Percentiles rank a stretch among this genome's conserved stretches.
Evolutionary conservation across 768 basidiomycete genomes (phyloP).

Genomic region (Tephrocybe sp.): DNA sequence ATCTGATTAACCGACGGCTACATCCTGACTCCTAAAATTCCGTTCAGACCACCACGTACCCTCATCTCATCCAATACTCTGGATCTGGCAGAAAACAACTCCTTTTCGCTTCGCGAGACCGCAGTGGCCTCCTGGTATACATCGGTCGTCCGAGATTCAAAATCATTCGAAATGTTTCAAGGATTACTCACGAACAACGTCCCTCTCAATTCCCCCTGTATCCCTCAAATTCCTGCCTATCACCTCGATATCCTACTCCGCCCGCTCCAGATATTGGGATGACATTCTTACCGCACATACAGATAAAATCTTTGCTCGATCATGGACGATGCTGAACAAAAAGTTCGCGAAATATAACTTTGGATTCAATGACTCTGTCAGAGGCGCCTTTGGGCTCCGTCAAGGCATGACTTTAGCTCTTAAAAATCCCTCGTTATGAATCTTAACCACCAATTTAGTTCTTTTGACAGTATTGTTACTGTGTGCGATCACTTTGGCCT

Average conservation of each 20-base stretch:
- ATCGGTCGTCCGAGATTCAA: slow-evolving; percentile 91
- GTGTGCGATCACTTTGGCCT: slow-evolving; percentile 96
- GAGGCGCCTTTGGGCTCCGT: slow-evolving; percentile 56
- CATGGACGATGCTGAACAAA: slow-evolving; percentile 88
- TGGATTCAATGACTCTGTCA: slow-evolving; percentile 50
- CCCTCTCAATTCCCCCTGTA: slow-evolving; percentile 73
- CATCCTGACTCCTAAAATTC: slow-evolving; percentile 88
- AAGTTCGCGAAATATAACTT: slow-evolving; percentile 76
- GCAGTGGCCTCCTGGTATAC: slow-evolving; percentile 87
- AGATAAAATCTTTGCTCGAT: slow-evolving; percentile 79
- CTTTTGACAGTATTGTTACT: slow-evolving; percentile 78
- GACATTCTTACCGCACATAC: slow-evolving; percentile 90
- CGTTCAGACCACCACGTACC: slow-evolving; percentile 91
- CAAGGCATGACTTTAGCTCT: slow-evolving; percentile 57
- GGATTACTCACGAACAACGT: slow-evolving; percentile 80
- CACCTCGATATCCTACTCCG: slow-evolving; percentile 73
- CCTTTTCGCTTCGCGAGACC: slow-evolving; percentile 85
- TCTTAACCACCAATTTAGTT: neutral
- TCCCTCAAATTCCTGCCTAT: slow-evolving; percentile 86
- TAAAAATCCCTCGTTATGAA: neutral
- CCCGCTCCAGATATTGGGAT: slow-evolving; percentile 95
- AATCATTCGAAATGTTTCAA: slow-evolving; percentile 94
- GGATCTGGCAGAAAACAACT: slow-evolving; percentile 97
- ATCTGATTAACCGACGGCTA: slow-evolving; percentile 88
- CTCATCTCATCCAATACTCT: slow-evolving; percentile 91